Evolutionary conservation across 73 alveolate genomes (phyloP).

Genomic region (Breviolum minutum): DNA sequence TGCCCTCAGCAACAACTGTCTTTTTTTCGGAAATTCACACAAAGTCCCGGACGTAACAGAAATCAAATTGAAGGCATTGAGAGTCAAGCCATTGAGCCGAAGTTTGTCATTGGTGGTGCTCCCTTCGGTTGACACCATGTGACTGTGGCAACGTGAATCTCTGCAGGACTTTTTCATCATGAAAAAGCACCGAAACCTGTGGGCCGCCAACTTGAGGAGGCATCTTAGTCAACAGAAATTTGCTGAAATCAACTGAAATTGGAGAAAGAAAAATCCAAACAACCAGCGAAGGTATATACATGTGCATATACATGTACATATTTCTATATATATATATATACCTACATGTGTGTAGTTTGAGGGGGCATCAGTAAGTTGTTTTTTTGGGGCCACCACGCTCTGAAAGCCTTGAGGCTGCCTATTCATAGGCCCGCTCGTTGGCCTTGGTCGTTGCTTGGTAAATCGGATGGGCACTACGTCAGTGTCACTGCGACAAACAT

Average conservation of each 20-base stretch:
- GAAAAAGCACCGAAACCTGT: neutral
- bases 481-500: too few species aligned
- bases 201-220: constrained; percentile 75
- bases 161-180: neutral
- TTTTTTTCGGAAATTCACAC: neutral
- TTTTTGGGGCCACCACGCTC: constrained; percentile 1
- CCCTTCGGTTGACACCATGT: neutral
- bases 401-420: constrained; percentile 39
- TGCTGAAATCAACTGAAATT: neutral
- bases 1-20: constrained; percentile 1
- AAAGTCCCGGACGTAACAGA: neutral
- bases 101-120: constrained; percentile 54
- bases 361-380: neutral
- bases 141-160: neutral
- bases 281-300: neutral
- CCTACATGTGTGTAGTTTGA: neutral
- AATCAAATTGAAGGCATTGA: neutral
- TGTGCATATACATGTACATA: neutral
- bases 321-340: neutral
- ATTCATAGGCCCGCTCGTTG: constrained; percentile 34
- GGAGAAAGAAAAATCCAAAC: neutral
- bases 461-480: too few species aligned
- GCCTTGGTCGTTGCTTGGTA: neutral
- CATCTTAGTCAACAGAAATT: constrained; percentile 1
- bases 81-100: constrained; percentile 17